Conservation (phyloP, 495 filamentous ascomycete genomes). For the Neurospora cerealis region DNA sequence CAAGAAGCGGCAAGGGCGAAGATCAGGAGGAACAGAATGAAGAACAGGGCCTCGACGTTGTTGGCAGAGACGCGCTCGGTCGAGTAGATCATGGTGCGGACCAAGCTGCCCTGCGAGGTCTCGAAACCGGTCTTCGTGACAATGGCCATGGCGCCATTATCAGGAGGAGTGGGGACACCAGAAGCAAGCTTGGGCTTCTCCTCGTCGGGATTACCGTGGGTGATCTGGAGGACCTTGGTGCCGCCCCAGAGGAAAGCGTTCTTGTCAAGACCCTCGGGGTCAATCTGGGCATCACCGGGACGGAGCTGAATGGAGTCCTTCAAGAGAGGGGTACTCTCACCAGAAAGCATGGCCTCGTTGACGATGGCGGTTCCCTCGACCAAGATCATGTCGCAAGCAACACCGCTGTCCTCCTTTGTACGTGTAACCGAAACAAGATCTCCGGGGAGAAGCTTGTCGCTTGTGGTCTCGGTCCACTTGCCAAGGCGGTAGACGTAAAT, state of each 20-base stretch:
- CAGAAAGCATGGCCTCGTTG: constrained; percentile 98
- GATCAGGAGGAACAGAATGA: constrained; percentile 92
- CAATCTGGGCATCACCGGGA: constrained; percentile 72
- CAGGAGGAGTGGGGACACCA: constrained; percentile 64
- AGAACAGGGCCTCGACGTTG: constrained; percentile 86
- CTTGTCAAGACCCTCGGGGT: constrained; percentile 89
- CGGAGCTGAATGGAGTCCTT: constrained; percentile 95
- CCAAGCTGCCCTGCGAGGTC: constrained; percentile 93
- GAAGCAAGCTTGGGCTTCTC: constrained; percentile 54
- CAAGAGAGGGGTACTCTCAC: constrained; percentile 91
- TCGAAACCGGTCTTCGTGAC: constrained; percentile 98
- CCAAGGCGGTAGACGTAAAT: constrained; percentile 79
- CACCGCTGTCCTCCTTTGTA: constrained; percentile 93
- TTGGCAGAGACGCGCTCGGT: constrained; percentile 97
- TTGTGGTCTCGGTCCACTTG: constrained; percentile 82
- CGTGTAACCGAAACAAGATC: constrained; percentile 90
- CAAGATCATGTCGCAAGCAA: constrained; percentile 94
- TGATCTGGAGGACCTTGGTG: constrained; percentile 94
- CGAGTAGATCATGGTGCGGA: constrained; percentile 99
- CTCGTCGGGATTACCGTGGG: constrained; percentile 71
- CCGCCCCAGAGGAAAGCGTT: constrained; percentile 92
- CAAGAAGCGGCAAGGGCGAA: constrained; percentile 98
- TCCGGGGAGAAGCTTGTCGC: constrained; percentile 91
- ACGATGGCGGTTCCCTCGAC: constrained; percentile 95
- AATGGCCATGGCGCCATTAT: constrained; percentile 88